Percentiles rank a stretch among this genome's conserved stretches.
phyloP scores from a whole-genome alignment of 345 rosid species.

The Mercurialis annua region DNA sequence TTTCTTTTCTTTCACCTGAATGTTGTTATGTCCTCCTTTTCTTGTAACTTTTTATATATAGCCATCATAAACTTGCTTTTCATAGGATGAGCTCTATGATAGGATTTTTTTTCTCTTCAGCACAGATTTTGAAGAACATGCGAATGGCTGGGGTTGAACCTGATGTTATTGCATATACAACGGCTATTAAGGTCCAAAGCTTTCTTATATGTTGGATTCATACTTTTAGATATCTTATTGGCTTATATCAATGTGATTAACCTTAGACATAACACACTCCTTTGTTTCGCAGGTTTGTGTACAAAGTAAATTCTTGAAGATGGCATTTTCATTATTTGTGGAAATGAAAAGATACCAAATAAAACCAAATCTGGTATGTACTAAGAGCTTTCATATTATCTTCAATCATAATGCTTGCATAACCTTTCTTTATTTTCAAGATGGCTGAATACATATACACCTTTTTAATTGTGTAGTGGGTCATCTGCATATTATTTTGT shows the following conservation, averaged over 20 bases:
- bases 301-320: constrained; percentile 48
- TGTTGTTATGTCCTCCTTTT: not conserved
- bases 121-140: constrained; percentile 88
- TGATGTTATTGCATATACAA: constrained; percentile 87
- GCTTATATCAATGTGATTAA: constrained; percentile 8
- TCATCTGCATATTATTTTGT: not conserved
- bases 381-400: not conserved
- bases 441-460: not conserved
- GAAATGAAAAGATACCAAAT: constrained; percentile 79
- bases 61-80: not conserved
- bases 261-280: constrained; percentile 15
- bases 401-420: not conserved
- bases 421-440: not conserved
- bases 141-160: constrained; percentile 60
- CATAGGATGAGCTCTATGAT: constrained; percentile 26
- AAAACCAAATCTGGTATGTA: constrained; percentile 74
- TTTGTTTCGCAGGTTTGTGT: constrained; percentile 60
- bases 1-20: not conserved
- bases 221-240: constrained; percentile 5
- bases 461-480: not conserved
- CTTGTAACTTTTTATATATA: not conserved
- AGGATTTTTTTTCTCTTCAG: constrained; percentile 26
- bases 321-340: constrained; percentile 72
- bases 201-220: not conserved
- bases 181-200: constrained; percentile 73